Percentiles rank a stretch among this genome's conserved stretches.
Conservation (phyloP, 1,284 basidiomycete species). For the Golubevia pallescens region DNA sequence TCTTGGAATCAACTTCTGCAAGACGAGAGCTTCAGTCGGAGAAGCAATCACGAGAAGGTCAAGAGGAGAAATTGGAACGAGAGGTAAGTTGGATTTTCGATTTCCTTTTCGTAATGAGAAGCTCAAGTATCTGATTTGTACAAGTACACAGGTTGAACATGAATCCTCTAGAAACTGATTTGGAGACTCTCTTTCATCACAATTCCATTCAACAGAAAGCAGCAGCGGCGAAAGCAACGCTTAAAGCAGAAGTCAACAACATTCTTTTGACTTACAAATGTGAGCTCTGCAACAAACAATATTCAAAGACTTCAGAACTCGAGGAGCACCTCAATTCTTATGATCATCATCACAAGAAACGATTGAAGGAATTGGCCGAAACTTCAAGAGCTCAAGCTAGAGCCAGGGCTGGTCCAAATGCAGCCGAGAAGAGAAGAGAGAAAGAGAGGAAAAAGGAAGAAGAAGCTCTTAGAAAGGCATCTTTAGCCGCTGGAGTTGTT, state of each 20-base stretch:
- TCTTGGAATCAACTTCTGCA: neutral
- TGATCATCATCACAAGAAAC: slow-evolving; percentile 17
- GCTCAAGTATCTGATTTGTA: too few species aligned
- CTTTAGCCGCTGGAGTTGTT: slow-evolving; percentile 10
- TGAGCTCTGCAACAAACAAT: slow-evolving; percentile 15
- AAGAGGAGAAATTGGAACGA: neutral
- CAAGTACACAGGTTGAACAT: too few species aligned
- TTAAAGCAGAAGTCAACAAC: neutral
- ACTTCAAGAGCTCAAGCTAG: slow-evolving; percentile 3
- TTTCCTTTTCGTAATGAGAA: neutral
- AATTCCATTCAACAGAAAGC: neutral
- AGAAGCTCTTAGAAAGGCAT: slow-evolving; percentile 3
- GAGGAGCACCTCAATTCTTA: slow-evolving; percentile 12
- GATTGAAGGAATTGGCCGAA: slow-evolving; percentile 12
- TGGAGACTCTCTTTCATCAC: neutral
- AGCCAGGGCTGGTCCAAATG: neutral
- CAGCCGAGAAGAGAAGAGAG: slow-evolving; percentile 9
- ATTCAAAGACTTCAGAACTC: slow-evolving; percentile 4
- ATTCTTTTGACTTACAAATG: slow-evolving; percentile 6
- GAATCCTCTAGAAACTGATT: too few species aligned
- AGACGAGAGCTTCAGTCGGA: slow-evolving; percentile 2
- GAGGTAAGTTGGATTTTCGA: slow-evolving; percentile 1
- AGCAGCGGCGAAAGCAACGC: neutral
- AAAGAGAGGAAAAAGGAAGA: slow-evolving; percentile 14
- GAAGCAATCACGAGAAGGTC: neutral